phyloP scores from a whole-genome alignment of 768 basidiomycete species.

The Trametopsis cervina region DNA sequence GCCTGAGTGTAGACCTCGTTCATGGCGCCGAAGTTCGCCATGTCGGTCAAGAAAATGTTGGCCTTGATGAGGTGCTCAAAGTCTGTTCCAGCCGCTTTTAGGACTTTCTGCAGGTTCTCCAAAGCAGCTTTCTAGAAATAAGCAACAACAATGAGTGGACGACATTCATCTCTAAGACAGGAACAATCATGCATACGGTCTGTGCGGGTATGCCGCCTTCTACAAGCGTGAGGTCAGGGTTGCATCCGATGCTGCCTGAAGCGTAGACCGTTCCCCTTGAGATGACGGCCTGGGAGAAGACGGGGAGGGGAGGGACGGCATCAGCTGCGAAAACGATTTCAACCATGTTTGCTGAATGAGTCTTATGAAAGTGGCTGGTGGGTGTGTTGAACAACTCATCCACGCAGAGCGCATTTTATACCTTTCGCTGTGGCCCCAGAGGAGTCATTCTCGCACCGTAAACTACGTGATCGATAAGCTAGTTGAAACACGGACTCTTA shows the following conservation, averaged over 20 bases:
- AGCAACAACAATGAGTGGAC: neutral
- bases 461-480: no score
- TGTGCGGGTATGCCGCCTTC: constrained; percentile 31
- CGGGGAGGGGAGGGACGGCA: constrained; percentile 28
- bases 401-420: neutral
- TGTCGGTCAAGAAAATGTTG: constrained; percentile 32
- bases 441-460: no score
- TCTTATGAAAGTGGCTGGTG: no score
- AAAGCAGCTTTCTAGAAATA: constrained; percentile 31
- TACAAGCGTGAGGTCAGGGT: constrained; percentile 24
- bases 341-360: no score
- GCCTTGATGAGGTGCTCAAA: constrained; percentile 34
- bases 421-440: no score
- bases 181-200: constrained; percentile 24
- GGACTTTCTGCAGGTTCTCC: constrained; percentile 30
- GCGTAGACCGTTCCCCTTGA: constrained; percentile 31
- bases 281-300: constrained; percentile 32
- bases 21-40: constrained; percentile 33
- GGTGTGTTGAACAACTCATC: no score
- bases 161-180: neutral
- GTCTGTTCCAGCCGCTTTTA: constrained; percentile 31
- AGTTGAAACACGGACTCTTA: no score
- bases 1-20: constrained; percentile 33
- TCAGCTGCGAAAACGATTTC: constrained; percentile 22
- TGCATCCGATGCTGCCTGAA: constrained; percentile 34